Evolutionary conservation across 768 basidiomycete genomes (phyloP), one percentile per base, ranked within the genome.

Genomic region (Serpula lacrymans): DNA sequence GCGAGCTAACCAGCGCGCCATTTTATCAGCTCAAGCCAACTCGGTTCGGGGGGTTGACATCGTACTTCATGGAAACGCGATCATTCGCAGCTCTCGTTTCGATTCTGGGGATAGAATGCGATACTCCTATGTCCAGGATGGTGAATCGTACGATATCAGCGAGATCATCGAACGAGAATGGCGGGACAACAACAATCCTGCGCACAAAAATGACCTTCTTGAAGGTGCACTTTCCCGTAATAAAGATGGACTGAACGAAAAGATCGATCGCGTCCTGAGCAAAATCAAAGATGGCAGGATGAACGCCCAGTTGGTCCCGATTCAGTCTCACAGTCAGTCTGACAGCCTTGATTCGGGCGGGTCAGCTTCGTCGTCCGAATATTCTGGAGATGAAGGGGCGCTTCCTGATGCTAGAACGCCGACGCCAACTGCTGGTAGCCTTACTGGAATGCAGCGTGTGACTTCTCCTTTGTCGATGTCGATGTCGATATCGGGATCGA

Each of bases 111-210:
- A 89, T 48, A 69, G 72, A 33, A 84, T 92, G 66, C 83, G 94
- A 1, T 99, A 99, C 59, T 96, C 94, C 27, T 97, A 91, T 58
- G 86, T 97, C 29, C 84, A 91, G 47, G 90, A 93, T 46, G 95
- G 93, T 2, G 89, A 89, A 64, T 86, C 85, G 1, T 87, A 83
- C 53, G 95, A 98, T 59, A 91, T 98, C 58, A 92, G 89, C 53
- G 86, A 95, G 47, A 84, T 96, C 36, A 76, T 97, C 34, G 91
- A 94, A 56, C 80, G 88, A 61, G 95, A 95, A 51, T 86, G 88
- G 74, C 68, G 77, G n/a, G 78, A 75, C 21, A 68, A 68, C 27
- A 64, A 60, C 27, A 29, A 50, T 29, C 55, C 53, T 12, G 34
- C 53, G 11, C 60, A 68, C 22, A 70, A 73, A 54, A 71, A 69